Base-by-base conservation (phyloP, 257 asterid genomes). In the Ilex aquifolium region DNA sequence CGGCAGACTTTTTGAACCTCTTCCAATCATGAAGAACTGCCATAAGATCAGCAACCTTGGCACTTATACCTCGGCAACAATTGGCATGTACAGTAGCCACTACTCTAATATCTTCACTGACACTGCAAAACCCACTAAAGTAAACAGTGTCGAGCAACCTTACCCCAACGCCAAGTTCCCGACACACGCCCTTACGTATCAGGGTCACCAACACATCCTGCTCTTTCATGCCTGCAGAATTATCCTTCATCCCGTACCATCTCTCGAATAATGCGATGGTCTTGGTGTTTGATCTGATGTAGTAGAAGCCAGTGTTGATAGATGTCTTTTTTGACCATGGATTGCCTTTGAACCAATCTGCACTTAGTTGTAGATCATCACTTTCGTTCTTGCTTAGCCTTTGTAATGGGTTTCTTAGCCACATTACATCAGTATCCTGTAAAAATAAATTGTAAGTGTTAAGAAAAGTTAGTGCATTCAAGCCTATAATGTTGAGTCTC, bases 221-320 rank as follows among this genome's bases (percentile, higher is more conserved):
- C 56, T 86, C 95, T 71, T 88, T 88, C 73, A 66, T 14, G 8
- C 85, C 85, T 0, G 71, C 64, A 0, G 82, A 65, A 15, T 74
- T 80, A 3, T 31, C 68, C 65, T 87, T 62, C 67, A 5, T 31
- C 13, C 58, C 82, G 59, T 82, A 82, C 95, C 95, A 86, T 36
- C 54, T 69, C 15, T 84, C 48, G 8, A 86, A 88, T 44, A 88
- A 44, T 27, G 85, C 17, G 50, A 70, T 72, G 44, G 93, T 88
- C 16, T 55, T 78, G 31, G 65, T 56, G 78, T 79, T 86, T 15
- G 93, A 77, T 60, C 62, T 71, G 57, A 86, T 60, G 59, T 64
- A 59, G 74, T 86, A 86, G 64, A 88, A 84, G 1, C 96, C 95
- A 0, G 90, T 86, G 81, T 85, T 88, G 78, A 88, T 80, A 6